Conservation (phyloP, 1,284 basidiomycete species). For the Irpex sp. region DNA sequence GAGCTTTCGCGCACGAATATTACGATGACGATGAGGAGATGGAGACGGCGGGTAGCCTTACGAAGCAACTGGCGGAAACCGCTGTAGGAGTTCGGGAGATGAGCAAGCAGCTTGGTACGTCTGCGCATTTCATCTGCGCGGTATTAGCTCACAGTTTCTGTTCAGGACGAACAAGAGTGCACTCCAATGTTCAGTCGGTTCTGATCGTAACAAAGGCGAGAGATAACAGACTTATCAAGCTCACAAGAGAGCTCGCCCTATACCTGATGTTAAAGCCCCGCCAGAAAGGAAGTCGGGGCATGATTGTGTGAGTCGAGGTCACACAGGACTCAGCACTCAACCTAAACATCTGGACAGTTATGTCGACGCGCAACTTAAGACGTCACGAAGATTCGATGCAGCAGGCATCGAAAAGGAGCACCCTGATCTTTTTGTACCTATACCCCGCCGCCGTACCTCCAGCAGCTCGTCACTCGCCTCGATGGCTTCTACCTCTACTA, state of each 20-base stretch:
- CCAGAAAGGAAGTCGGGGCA: slow-evolving; percentile 61
- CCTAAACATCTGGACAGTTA: slow-evolving; percentile 51
- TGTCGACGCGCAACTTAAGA: slow-evolving; percentile 91
- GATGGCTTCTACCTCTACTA: slow-evolving; percentile 31
- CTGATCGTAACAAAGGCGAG: slow-evolving; percentile 98
- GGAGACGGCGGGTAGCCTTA: slow-evolving; percentile 72
- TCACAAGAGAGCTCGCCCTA: slow-evolving; percentile 93
- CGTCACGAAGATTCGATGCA: slow-evolving; percentile 93
- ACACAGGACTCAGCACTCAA: background rate
- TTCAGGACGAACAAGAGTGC: slow-evolving; percentile 87
- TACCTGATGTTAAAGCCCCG: slow-evolving; percentile 83
- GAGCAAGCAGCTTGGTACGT: slow-evolving; percentile 95
- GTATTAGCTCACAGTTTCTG: slow-evolving; percentile 12
- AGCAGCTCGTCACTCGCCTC: slow-evolving; percentile 65
- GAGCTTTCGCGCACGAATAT: slow-evolving; percentile 20
- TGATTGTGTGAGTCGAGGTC: slow-evolving; percentile 61
- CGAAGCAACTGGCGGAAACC: slow-evolving; percentile 93
- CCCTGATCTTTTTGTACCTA: slow-evolving; percentile 85
- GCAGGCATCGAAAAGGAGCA: slow-evolving; percentile 83
- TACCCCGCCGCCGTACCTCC: slow-evolving; percentile 68
- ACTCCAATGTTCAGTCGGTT: slow-evolving; percentile 88
- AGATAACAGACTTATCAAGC: slow-evolving; percentile 93
- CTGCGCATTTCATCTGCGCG: slow-evolving; percentile 12
- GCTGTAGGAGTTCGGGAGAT: slow-evolving; percentile 97
- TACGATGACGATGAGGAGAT: slow-evolving; percentile 68